Evolutionary conservation across 352 stramenopile species (phyloP).

Genomic region (Phytopythium kandeliae): DNA sequence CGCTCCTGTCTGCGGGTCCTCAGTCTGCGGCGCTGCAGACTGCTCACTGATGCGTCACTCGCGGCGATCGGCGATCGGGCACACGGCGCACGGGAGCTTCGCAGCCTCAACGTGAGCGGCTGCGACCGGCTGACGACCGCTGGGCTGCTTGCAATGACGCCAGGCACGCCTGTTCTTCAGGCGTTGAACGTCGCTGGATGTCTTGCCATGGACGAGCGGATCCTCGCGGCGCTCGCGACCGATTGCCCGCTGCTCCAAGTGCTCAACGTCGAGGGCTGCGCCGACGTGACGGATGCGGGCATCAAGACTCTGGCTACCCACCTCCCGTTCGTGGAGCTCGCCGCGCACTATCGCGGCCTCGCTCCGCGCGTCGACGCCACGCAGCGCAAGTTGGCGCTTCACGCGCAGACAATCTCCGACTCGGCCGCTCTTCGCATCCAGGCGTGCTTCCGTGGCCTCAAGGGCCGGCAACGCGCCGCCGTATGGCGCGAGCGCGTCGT

Average conservation of each 20-base stretch:
- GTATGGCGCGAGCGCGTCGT: slow-evolving; percentile 54
- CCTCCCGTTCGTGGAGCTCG: slow-evolving; percentile 60
- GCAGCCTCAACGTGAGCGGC: slow-evolving; percentile 50
- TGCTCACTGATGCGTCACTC: slow-evolving; percentile 34
- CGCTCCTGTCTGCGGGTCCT: slow-evolving; percentile 40
- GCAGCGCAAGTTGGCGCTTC: slow-evolving; percentile 62
- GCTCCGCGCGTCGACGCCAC: slow-evolving; percentile 45
- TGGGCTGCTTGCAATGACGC: slow-evolving; percentile 45
- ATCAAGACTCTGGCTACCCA: slow-evolving; percentile 61
- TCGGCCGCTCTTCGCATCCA: slow-evolving; percentile 71
- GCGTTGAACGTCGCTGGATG: slow-evolving; percentile 68
- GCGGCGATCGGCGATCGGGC: slow-evolving; percentile 3
- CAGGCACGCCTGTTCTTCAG: slow-evolving; percentile 46
- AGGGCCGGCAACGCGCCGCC: slow-evolving; percentile 37
- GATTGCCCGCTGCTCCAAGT: slow-evolving; percentile 50
- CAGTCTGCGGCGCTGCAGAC: slow-evolving; percentile 53
- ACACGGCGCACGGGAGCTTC: slow-evolving; percentile 1
- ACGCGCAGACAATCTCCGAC: slow-evolving; percentile 67
- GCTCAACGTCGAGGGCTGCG: slow-evolving; percentile 67
- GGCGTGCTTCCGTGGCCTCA: slow-evolving; percentile 51
- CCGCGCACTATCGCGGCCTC: slow-evolving; percentile 47
- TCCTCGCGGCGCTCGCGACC: slow-evolving; percentile 48
- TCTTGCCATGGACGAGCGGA: slow-evolving; percentile 59
- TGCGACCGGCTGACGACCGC: slow-evolving; percentile 55
- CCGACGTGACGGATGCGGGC: slow-evolving; percentile 72